A percentile compares a stretch with the other conserved stretches of the same genome.
These are phyloP conservation scores for Dictyophora rubrovolvata DNA, from an alignment of 768 basidiomycete species.

Conservation along the genomic window DNA sequence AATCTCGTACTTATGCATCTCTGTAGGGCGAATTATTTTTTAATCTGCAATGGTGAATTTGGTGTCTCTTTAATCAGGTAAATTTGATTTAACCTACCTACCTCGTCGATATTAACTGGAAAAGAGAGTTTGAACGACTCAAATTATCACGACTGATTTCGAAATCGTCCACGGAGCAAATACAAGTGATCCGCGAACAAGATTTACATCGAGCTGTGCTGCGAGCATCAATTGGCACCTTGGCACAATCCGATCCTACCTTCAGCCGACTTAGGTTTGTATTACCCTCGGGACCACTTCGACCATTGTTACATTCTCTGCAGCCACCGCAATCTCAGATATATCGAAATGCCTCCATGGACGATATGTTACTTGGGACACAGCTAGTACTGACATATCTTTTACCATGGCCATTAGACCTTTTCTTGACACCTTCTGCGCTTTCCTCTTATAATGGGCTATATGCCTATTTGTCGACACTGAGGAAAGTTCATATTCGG, in stretches of 20 bases:
- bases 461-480: constrained; percentile 73
- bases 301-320: constrained; percentile 73
- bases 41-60: constrained; percentile 83
- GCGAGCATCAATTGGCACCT: constrained; percentile 80
- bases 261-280: constrained; percentile 64
- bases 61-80: constrained; percentile 60
- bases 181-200: constrained; percentile 72
- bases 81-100: background rate
- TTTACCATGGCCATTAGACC: constrained; percentile 80
- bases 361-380: constrained; percentile 71
- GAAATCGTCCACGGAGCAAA: constrained; percentile 36
- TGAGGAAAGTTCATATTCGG: constrained; percentile 75
- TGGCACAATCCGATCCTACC: constrained; percentile 76
- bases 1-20: background rate
- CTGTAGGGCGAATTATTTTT: constrained; percentile 73
- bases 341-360: constrained; percentile 49
- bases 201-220: constrained; percentile 81
- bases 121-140: constrained; percentile 69
- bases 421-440: constrained; percentile 74
- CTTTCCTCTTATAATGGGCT: constrained; percentile 64
- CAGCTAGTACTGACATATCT: constrained; percentile 59
- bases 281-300: constrained; percentile 71
- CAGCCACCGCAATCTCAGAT: constrained; percentile 17
- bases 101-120: background rate
- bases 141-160: constrained; percentile 68